Base-by-base conservation (phyloP, 306 rosid species). In the Citrullus mucosospermus region DNA sequence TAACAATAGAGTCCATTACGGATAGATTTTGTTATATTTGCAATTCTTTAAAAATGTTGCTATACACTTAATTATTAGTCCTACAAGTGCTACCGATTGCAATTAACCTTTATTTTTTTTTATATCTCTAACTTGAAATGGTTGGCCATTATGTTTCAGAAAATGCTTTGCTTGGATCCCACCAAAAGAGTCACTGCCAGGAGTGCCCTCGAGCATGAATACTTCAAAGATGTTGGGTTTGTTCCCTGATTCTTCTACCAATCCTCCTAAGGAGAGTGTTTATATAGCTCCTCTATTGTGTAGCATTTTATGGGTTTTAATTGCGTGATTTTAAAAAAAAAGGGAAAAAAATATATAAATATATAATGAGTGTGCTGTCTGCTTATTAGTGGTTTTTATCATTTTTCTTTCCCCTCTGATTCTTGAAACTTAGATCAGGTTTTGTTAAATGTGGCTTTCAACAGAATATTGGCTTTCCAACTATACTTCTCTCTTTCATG, bases 131-230 rank as follows among this genome's bases (percentile, higher is more conserved):
- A 14, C 22, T 30, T 78, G 59, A 44, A 25, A 32, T 62, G 1
- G 20, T 73, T 36, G 14, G n/a, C 57, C 82, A 6, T 77, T 74
- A 6, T 80, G 39, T 81, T 83, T 53, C 96, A 95, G 99, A 89
- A 91, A 83, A 95, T 95, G 99, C 96, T 95, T 43, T 92, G 92
- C 90, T 85, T 92, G 90, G 99, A 95, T 82, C 99, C 99, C 75
- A 95, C 82, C 87, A 95, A 87, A 84, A 89, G 99, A 85, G 90
- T 95, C 51, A 95, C 93, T 0, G 99, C 99, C 80, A 84, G 97
- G 92, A 88, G 84, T 80, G 97, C 97, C 75, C 96, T 95, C 14
- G 97, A 92, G 91, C 99, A 95, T 66, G 99, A 92, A 80, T 95
- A 95, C 87, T 95, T 95, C 93, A 92, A 86, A 84, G 99, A 92